phyloP scores from a whole-genome alignment of 306 rosid species.

The Phaseolus lunatus region DNA sequence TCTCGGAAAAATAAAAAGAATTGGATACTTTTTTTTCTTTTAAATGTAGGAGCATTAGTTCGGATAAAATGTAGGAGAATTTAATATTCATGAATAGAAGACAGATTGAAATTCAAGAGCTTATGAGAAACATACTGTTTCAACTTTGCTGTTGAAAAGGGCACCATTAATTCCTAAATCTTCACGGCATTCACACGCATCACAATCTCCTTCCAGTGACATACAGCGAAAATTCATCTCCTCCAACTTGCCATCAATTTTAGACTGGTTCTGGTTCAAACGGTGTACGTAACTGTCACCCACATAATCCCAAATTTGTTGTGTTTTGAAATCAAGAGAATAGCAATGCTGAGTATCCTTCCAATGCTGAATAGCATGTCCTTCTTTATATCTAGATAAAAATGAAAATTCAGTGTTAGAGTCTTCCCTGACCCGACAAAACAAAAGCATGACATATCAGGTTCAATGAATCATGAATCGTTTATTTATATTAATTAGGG shows the following conservation, averaged over 20 bases:
- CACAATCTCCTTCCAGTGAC: slow-evolving; percentile 77
- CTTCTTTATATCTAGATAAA: slow-evolving; percentile 79
- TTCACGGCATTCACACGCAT: slow-evolving; percentile 64
- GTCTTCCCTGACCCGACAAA: slow-evolving; percentile 15
- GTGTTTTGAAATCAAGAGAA: slow-evolving; percentile 87
- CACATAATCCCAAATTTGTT: slow-evolving; percentile 97
- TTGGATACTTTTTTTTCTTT: not conserved
- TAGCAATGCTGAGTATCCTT: slow-evolving; percentile 88
- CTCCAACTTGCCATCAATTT: slow-evolving; percentile 74
- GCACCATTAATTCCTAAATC: slow-evolving; percentile 81
- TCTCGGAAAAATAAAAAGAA: not conserved
- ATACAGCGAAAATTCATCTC: slow-evolving; percentile 61
- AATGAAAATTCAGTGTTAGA: slow-evolving; percentile 26
- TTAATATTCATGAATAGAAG: not conserved
- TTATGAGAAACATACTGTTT: slow-evolving; percentile 63
- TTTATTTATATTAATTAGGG: slow-evolving; percentile 17
- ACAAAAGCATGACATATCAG: slow-evolving; percentile 5
- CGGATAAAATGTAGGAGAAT: not conserved
- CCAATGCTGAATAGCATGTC: slow-evolving; percentile 93
- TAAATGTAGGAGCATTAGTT: not conserved
- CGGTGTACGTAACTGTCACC: slow-evolving; percentile 91
- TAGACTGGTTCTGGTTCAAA: slow-evolving; percentile 89
- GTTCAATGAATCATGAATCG: slow-evolving; percentile 4
- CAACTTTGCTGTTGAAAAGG: slow-evolving; percentile 89
- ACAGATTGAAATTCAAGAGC: slow-evolving; percentile 6